Evolutionary conservation across 495 filamentous ascomycete genomes (phyloP).

Genomic region (Hapsidospora chrysogenum): DNA sequence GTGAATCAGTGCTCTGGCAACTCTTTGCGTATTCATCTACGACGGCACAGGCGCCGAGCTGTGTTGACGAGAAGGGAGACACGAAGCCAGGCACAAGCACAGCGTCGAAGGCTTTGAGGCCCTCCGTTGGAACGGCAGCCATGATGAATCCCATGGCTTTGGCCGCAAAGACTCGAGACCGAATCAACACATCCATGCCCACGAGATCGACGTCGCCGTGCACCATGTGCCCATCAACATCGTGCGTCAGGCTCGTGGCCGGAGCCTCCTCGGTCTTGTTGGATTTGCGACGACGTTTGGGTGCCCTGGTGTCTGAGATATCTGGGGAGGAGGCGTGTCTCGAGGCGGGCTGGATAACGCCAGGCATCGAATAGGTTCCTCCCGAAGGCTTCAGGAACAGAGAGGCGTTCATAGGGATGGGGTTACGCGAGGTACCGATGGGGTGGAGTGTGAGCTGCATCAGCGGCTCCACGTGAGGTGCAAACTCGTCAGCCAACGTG

Average conservation of each 20-base stretch:
- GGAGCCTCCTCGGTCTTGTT: conserved; percentile 64
- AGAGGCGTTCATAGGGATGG: conserved; percentile 73
- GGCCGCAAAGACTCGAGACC: conserved; percentile 75
- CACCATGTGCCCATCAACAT: conserved; percentile 96
- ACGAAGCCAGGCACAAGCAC: conserved; percentile 44
- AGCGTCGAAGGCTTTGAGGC: conserved; percentile 33
- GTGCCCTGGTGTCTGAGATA: conserved; percentile 20
- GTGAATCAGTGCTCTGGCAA: conserved; percentile 17
- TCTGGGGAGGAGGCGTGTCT: conserved; percentile 39
- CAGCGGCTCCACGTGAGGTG: conserved; percentile 54
- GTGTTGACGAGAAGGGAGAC: conserved; percentile 65
- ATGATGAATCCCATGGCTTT: conserved; percentile 67
- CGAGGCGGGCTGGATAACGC: background rate
- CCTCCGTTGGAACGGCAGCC: conserved; percentile 35
- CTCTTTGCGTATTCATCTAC: conserved; percentile 72
- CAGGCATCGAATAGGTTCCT: conserved; percentile 43
- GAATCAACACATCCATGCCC: conserved; percentile 68
- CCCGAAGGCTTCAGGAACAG: conserved; percentile 94
- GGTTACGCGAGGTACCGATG: conserved; percentile 77
- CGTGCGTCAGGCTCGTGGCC: conserved; percentile 49
- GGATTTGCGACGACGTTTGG: conserved; percentile 65
- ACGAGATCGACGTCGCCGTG: conserved; percentile 91
- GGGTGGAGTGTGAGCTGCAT: conserved; percentile 71
- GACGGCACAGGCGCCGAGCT: conserved; percentile 67
- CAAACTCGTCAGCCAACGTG: conserved; percentile 46